Percentiles rank a stretch among this genome's conserved stretches.
These are phyloP conservation scores for Lagerstroemia speciosa DNA, from an alignment of 345 rosid species.

Conservation along the genomic window DNA sequence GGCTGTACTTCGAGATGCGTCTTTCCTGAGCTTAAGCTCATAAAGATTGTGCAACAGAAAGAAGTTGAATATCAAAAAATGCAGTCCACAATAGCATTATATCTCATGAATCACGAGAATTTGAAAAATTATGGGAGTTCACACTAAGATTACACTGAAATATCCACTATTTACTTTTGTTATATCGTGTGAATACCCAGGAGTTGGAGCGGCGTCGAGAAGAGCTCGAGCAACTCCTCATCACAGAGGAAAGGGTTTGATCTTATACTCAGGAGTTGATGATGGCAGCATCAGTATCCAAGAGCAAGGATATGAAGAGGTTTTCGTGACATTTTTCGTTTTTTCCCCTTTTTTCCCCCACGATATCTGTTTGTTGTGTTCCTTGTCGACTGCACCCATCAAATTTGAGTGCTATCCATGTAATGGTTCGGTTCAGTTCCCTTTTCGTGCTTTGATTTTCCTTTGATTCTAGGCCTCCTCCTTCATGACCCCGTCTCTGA, in stretches of 20 bases:
- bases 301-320: neutral
- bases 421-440: neutral
- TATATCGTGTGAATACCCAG: conserved; percentile 24
- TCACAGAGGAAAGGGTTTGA: conserved; percentile 29
- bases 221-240: conserved; percentile 78
- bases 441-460: too few relatives aligned
- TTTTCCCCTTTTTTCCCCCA: too few relatives aligned
- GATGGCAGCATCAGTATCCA: neutral
- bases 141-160: neutral
- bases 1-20: neutral
- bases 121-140: neutral
- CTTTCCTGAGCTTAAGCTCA: neutral
- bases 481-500: neutral
- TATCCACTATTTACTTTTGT: neutral
- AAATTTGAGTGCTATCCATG: neutral
- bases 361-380: neutral
- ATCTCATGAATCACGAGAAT: neutral
- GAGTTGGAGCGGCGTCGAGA: conserved; percentile 70
- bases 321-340: too few relatives aligned
- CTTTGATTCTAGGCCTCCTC: neutral
- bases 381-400: neutral
- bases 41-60: too few relatives aligned
- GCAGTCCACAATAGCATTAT: neutral
- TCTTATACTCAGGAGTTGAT: neutral
- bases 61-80: neutral